A percentile compares a stretch with the other conserved stretches of the same genome.
Evolutionary conservation across 2,329 filamentous ascomycete species (phyloP).

Genomic region (Penicillium occitanis): DNA sequence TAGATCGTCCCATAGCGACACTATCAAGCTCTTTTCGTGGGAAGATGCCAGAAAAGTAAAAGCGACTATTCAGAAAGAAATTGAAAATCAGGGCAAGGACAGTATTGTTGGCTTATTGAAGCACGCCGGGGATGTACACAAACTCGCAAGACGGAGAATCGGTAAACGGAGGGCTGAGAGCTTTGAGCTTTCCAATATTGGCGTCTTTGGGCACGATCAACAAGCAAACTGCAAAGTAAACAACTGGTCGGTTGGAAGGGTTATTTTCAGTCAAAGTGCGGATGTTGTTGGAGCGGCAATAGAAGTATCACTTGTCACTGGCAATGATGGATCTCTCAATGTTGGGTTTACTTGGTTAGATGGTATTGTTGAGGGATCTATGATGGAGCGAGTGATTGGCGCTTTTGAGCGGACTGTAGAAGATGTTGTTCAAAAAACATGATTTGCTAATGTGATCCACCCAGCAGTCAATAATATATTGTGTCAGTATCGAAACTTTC

Average conservation of each 20-base stretch:
- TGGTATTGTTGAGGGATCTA: background rate
- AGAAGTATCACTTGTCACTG: constrained; percentile 19
- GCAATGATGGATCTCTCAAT: constrained; percentile 5
- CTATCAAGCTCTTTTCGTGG: background rate
- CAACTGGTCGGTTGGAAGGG: constrained; percentile 3
- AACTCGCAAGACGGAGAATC: background rate
- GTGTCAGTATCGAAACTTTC: too few species aligned
- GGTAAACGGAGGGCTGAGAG: background rate
- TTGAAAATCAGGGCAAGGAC: background rate
- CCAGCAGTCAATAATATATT: background rate
- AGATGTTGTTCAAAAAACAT: background rate
- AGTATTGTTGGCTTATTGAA: background rate
- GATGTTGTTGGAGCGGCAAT: constrained; percentile 11
- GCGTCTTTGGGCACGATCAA: background rate
- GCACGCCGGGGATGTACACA: background rate
- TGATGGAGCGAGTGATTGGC: background rate
- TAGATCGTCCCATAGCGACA: background rate
- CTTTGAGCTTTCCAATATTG: constrained; percentile 9
- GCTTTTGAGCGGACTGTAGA: background rate
- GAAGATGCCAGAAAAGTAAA: background rate
- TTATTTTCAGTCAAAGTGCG: constrained; percentile 17
- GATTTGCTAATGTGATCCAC: background rate
- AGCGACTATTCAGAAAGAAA: background rate
- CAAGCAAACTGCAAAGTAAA: background rate
- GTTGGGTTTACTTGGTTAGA: constrained; percentile 11